Base-by-base conservation (phyloP, 495 filamentous ascomycete species). In the Tuber umbilicatum region DNA sequence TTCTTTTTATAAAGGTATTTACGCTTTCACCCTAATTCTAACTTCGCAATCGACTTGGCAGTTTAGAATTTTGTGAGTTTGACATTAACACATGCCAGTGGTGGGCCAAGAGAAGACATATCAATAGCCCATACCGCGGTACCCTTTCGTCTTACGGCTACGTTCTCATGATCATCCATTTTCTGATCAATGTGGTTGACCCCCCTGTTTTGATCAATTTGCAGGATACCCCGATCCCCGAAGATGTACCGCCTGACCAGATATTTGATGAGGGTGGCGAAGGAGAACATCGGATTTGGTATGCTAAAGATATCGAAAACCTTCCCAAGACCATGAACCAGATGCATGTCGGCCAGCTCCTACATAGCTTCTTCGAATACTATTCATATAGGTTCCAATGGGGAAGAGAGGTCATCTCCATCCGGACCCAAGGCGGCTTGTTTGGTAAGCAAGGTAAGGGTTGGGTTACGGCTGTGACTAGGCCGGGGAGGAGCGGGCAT, bases 121-220 rank as follows among this genome's bases (percentile, higher is more conserved):
- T 96, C 83, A 95, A 95, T 83, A 88, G 86, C 72, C 88, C 91
- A n/a, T 95, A 93, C 81, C 88, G 88, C 60, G 93, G 93, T 70
- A 94, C 92, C 0, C 86, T 96, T 45, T 92, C 90, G 79, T 92
- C 90, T 72, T 96, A 96, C 81, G 93, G 93, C 69, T 96, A 93
- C 83, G 91, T 93, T n/a, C 85, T 96, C 10, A 94, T 96, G 91
- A 90, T 92, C n/a, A 84, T 96, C n/a, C 93, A 96, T 81, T 95
- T 93, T 78, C 89, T 96, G 42, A 86, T 93, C 75, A 94, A 96
- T 78, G 81, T 95, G 72, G 91, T 88, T 21, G 83, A 87, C 45
- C 93, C 93, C 5, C 91, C 92, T 50, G 89, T 96, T n/a, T 86
- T 90, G 67, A 91, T 90, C 0, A 96, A 96, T 81, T 86, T 96